These are phyloP conservation scores for Lasiodiplodia citricola DNA, from an alignment of 2,329 filamentous ascomycete species.

Conservation along the genomic window DNA sequence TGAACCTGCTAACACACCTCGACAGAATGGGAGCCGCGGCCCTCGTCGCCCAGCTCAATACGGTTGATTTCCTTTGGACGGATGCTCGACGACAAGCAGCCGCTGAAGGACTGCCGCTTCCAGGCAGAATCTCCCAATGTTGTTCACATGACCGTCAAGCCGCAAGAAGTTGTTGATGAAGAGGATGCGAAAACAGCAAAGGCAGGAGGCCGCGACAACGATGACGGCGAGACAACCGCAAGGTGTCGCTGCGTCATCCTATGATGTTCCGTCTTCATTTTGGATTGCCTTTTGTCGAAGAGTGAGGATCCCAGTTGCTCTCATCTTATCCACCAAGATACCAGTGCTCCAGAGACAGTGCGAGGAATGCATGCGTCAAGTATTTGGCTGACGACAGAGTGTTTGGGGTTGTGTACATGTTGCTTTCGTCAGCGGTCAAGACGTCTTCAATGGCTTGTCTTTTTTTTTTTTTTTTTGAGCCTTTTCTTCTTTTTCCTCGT, in stretches of 20 bases:
- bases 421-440: not conserved
- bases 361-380: constrained; percentile 9
- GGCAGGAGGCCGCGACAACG: constrained; percentile 55
- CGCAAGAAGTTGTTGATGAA: constrained; percentile 81
- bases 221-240: constrained; percentile 61
- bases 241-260: constrained; percentile 70
- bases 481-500: not conserved
- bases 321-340: constrained; percentile 14
- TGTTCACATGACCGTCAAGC: constrained; percentile 92
- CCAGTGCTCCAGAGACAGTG: constrained; percentile 13
- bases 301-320: constrained; percentile 8
- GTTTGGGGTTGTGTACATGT: constrained; percentile 12
- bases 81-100: constrained; percentile 85
- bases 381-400: constrained; percentile 5
- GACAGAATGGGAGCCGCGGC: constrained; percentile 82
- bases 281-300: not conserved
- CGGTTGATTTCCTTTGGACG: constrained; percentile 91
- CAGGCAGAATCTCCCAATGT: constrained; percentile 77
- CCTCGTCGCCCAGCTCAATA: constrained; percentile 86
- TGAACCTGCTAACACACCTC: constrained; percentile 8
- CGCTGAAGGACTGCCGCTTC: constrained; percentile 81
- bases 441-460: constrained; percentile 1
- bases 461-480: not conserved
- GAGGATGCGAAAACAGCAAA: constrained; percentile 73
- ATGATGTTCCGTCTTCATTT: constrained; percentile 10